Evolutionary conservation across 352 stramenopile species (phyloP), one percentile per base, ranked within the genome.

Genomic region (Pythium dissimile): DNA sequence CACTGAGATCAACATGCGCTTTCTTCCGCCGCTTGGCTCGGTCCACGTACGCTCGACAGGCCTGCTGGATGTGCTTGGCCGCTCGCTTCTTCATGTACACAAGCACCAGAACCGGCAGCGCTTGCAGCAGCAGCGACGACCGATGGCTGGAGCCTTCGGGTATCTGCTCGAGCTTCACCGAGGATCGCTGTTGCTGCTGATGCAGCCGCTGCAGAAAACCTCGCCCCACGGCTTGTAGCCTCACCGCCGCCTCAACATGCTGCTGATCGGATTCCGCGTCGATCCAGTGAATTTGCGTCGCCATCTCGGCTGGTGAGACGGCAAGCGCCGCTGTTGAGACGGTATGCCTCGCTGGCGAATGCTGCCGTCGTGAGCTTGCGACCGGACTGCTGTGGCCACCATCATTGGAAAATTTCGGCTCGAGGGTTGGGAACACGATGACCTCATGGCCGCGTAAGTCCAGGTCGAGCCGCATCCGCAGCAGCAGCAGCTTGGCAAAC

Each of bases 391-490:
- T 46, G 2, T 32, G 16, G 43, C 37, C 30, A 18, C 55, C 26
- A 16, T 23, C 28, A 13, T 57, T 60, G 35, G 44, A n/a, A 18
- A 37, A 57, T 24, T 41, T 46, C 13, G 52, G 55, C 32, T 81
- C 77, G 6, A 89, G 54, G 5, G 48, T 54, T 1, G 79, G 77
- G 26, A 89, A 87, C 1, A 70, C 39, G 28, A 89, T 69, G 27
- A 85, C 63, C 34, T 89, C 76, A 18, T 76, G 59, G 0, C 69
- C 75, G 59, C 76, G 82, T 26, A 81, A 56, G 23, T 86, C 69
- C 13, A 85, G 67, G n/a, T 87, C 77, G 30, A 89, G 56, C 38
- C 78, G 62, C 43, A 89, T 52, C 2, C 65, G 62, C 9, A 54
- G 13, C 23, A 89, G 45, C 12, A 87, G 34, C 1, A 64, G 32